phyloP scores from a whole-genome alignment of 1,139 yeast species.

The Geotrichum restrictum region DNA sequence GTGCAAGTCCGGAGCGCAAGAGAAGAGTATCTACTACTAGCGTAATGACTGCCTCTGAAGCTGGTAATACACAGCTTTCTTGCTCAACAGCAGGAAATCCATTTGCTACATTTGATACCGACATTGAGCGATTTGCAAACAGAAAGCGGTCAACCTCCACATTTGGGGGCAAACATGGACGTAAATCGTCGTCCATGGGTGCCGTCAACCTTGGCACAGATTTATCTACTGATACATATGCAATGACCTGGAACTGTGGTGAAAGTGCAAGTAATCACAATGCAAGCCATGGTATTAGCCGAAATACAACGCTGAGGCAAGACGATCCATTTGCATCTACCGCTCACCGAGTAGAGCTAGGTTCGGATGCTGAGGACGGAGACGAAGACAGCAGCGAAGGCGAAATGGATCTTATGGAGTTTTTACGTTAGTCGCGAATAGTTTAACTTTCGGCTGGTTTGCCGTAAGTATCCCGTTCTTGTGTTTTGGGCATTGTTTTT shows the following conservation, averaged over 20 bases:
- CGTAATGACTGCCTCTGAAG: neutral
- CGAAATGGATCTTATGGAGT: conserved; percentile 27
- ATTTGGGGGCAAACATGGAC: neutral
- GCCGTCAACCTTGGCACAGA: neutral
- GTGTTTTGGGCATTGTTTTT: neutral
- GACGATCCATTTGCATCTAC: conserved; percentile 15
- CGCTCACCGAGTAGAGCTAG: conserved; percentile 15
- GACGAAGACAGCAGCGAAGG: conserved; percentile 21
- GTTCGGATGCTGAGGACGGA: conserved; percentile 1
- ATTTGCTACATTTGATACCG: conserved; percentile 1
- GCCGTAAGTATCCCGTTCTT: neutral
- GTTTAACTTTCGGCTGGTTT: neutral
- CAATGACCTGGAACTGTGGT: neutral
- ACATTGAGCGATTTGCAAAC: conserved; percentile 2
- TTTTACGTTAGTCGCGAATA: conserved; percentile 17
- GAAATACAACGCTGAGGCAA: neutral
- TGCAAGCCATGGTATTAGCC: neutral
- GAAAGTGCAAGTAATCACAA: neutral
- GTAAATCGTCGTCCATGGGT: neutral
- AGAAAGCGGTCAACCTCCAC: conserved; percentile 15
- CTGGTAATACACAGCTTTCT: too few species aligned
- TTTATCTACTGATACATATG: neutral
- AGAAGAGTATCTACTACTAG: neutral
- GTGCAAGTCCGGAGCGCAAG: neutral
- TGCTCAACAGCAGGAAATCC: too few species aligned